A percentile compares a stretch with the other conserved stretches of the same genome.
Evolutionary conservation across 2,329 filamentous ascomycete genomes (phyloP).

Genomic region (Waltergamsia citrina): DNA sequence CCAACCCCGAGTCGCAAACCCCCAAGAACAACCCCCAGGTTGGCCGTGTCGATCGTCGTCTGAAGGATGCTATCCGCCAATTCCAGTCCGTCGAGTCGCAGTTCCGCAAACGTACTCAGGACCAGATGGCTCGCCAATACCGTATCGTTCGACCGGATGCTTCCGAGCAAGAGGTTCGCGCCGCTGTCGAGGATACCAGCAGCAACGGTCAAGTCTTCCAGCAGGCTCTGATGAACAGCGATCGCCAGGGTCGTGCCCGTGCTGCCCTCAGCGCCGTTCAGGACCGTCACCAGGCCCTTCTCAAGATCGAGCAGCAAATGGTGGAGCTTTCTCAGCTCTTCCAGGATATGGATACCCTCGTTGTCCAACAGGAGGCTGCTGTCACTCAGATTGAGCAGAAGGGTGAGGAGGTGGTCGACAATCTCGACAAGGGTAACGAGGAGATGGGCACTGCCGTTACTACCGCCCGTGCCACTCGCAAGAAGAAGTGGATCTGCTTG

Average conservation of each 20-base stretch:
- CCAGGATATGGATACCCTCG: conserved; percentile 77
- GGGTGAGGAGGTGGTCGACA: conserved; percentile 74
- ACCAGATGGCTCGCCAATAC: conserved; percentile 83
- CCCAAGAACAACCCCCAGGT: conserved; percentile 73
- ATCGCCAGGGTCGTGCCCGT: conserved; percentile 72
- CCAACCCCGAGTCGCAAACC: conserved; percentile 63
- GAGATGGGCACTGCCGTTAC: conserved; percentile 75
- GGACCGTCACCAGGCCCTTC: conserved; percentile 75
- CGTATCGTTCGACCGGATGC: conserved; percentile 80
- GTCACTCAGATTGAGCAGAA: conserved; percentile 78
- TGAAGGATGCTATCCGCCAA: conserved; percentile 71
- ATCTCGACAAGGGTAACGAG: conserved; percentile 76
- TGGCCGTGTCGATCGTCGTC: conserved; percentile 65
- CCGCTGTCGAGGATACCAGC: conserved; percentile 63
- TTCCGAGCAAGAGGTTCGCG: conserved; percentile 65
- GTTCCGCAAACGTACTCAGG: conserved; percentile 71
- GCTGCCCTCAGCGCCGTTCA: conserved; percentile 71
- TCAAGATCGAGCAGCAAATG: conserved; percentile 89
- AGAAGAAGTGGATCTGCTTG: conserved; percentile 96
- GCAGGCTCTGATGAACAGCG: conserved; percentile 74
- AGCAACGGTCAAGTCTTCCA: conserved; percentile 74
- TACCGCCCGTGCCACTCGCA: conserved; percentile 70
- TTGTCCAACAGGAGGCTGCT: conserved; percentile 76
- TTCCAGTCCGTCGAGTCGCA: conserved; percentile 75
- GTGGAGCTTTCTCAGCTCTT: conserved; percentile 80